Conservation (phyloP, 257 asterid species). For the Solanum dulcamara region DNA sequence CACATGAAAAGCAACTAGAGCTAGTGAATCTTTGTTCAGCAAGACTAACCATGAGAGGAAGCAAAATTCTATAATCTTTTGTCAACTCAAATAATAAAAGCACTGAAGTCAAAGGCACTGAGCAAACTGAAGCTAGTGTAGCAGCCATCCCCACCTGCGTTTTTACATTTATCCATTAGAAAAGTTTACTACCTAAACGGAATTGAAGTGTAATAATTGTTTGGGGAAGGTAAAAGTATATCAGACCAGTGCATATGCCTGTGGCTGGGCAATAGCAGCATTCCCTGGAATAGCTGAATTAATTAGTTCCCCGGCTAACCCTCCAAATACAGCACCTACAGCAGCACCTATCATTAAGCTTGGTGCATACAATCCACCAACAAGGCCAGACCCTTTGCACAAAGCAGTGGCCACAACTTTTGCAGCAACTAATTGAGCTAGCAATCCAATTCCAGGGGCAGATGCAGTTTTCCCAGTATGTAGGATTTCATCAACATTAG, state of each 20-base stretch:
- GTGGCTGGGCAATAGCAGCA: conserved; percentile 94
- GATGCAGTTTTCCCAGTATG: conserved; percentile 98
- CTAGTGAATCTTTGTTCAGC: not conserved
- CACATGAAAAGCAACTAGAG: not conserved
- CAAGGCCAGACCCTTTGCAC: conserved; percentile 94
- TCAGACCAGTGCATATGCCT: conserved; percentile 86
- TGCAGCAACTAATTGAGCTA: conserved; percentile 82
- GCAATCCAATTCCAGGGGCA: conserved; percentile 96
- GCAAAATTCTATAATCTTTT: conserved; percentile 89
- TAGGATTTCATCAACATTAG: conserved; percentile 91
- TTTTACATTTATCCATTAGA: not conserved
- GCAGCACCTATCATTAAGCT: conserved; percentile 99
- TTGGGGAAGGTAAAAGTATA: not conserved
- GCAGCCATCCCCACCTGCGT: conserved; percentile 99
- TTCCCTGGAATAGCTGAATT: conserved; percentile 95
- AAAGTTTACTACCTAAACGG: conserved; percentile 1
- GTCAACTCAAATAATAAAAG: conserved; percentile 94
- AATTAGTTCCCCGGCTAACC: conserved; percentile 79
- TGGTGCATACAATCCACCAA: conserved; percentile 96
- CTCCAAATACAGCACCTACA: conserved; percentile 98
- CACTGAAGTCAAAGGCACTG: conserved; percentile 93
- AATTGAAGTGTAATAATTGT: not conserved
- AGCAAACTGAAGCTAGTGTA: conserved; percentile 90
- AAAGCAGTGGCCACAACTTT: conserved; percentile 92
- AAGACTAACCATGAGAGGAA: conserved; percentile 81